Base-by-base conservation (phyloP, 2,329 filamentous ascomycete genomes). In the Trichoderma sp. region DNA sequence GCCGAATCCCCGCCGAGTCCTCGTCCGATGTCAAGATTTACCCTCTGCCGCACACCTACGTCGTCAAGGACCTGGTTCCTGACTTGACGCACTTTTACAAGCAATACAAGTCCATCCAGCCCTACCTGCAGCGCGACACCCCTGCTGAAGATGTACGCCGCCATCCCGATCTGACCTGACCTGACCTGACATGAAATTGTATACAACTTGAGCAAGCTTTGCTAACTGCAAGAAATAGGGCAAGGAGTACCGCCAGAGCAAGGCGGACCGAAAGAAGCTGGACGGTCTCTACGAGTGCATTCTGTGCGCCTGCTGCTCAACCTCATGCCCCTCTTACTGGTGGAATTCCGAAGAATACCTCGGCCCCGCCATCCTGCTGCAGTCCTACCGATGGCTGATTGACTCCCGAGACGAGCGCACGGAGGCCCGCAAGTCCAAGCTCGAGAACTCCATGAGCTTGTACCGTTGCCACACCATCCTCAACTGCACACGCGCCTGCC, bases 31-130 rank as follows among this genome's bases (percentile, higher is more conserved):
- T 93, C 79, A 95, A 97, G 86, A 95, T 99, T 84, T 99, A 99
- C 87, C 96, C 96, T 73, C 89, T 99, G 76, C 96, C 96, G 78
- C 96, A 99, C 86, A 98, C 95, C 83, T 99, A 98, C 85, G 93
- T 99, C 77, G 95, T 99, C 85, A 99, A 98, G 90, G 96, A 99
- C 82, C 90, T 99, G 74, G 96, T 99, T 39, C 95, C 96, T 72
- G 96, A 99, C 82, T 87, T 99, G 86, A 99, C 96, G 74, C 93
- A 96, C 80, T 98, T 99, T 87, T 99, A 99, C 90, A 98, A 98
- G 89, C 96, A 99, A 88, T 99, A 99, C 90, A 97, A 98, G 86
- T 98, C 95, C 17, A 98, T 99, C 85, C 97, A 98, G 91, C 96
- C 96, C 57, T 99, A 97, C 83, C 91, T 99, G 68, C 96, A 98